Conservation (phyloP, 805 yeast genomes). For the Candida ipomoeae region DNA sequence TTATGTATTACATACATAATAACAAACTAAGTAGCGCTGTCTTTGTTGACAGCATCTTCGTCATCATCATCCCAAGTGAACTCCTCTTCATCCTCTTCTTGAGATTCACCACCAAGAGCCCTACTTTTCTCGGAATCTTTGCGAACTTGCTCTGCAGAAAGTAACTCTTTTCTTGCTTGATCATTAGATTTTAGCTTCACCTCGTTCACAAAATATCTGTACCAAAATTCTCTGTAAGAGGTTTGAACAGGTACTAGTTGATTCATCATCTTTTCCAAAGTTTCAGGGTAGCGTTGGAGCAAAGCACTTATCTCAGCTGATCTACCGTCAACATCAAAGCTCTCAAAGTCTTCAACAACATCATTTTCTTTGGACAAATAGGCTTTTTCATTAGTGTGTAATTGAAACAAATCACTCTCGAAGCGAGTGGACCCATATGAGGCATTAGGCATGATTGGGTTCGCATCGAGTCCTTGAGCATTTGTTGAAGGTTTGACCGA, state of each 20-base stretch:
- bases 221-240: conserved; percentile 68
- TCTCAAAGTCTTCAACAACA: conserved; percentile 8
- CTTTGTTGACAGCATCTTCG: conserved; percentile 32
- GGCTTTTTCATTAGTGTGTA: conserved; percentile 31
- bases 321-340: conserved; percentile 43
- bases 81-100: conserved; percentile 43
- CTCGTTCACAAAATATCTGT: conserved; percentile 56
- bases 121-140: conserved; percentile 14
- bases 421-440: conserved; percentile 36
- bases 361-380: conserved; percentile 19
- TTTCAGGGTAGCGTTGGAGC: conserved; percentile 42
- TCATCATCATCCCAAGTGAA: conserved; percentile 52
- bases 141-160: conserved; percentile 29
- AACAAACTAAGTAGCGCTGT: background rate
- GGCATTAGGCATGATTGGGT: conserved; percentile 16
- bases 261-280: conserved; percentile 53
- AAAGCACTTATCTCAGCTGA: conserved; percentile 49
- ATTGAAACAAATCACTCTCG: conserved; percentile 36
- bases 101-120: conserved; percentile 23
- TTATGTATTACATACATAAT: background rate
- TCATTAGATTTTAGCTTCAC: conserved; percentile 57
- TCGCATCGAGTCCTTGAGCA: conserved; percentile 8
- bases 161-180: conserved; percentile 57
- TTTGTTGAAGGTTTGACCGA: conserved; percentile 13
- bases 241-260: conserved; percentile 63